A percentile compares a stretch with the other conserved stretches of the same genome.
Conservation (phyloP, 1,284 basidiomycete species). For the Cryptococcus maquisensis region DNA sequence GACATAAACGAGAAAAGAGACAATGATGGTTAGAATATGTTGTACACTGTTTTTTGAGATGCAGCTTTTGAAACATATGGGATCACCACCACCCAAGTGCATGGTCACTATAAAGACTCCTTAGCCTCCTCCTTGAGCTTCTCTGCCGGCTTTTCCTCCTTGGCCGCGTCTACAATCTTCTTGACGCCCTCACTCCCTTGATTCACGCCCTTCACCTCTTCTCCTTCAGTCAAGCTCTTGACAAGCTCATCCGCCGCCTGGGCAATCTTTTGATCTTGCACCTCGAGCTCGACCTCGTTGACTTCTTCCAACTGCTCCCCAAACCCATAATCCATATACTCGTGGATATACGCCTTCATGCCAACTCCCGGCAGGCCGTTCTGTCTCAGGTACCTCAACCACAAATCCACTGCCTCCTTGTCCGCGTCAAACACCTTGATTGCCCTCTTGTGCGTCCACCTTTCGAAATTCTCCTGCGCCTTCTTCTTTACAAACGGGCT, state of each 20-base stretch:
- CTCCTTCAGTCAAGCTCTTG: slow-evolving; percentile 19
- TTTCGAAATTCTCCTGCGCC: slow-evolving; percentile 91
- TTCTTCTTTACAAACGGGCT: slow-evolving; percentile 93
- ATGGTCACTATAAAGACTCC: neutral
- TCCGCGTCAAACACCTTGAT: slow-evolving; percentile 91
- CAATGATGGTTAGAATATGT: neutral
- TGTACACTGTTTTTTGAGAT: neutral
- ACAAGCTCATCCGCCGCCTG: slow-evolving; percentile 23
- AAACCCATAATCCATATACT: slow-evolving; percentile 63
- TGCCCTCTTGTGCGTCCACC: slow-evolving; percentile 72
- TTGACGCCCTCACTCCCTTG: slow-evolving; percentile 20
- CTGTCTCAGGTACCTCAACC: slow-evolving; percentile 72
- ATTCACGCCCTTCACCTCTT: slow-evolving; percentile 14
- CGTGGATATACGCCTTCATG: slow-evolving; percentile 74
- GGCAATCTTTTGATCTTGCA: slow-evolving; percentile 17
- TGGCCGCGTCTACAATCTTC: slow-evolving; percentile 8
- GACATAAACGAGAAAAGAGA: slow-evolving; percentile 33
- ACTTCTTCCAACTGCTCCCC: slow-evolving; percentile 45
- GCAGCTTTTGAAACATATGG: neutral
- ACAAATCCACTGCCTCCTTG: slow-evolving; percentile 70
- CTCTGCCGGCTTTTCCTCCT: slow-evolving; percentile 1
- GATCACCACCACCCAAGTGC: too few species aligned
- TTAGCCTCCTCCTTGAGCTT: neutral
- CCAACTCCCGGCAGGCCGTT: slow-evolving; percentile 83
- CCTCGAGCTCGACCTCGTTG: neutral